A percentile compares a stretch with the other conserved stretches of the same genome.
These are phyloP conservation scores for Nidula microcarpa DNA, from an alignment of 768 basidiomycete species.

Conservation along the genomic window DNA sequence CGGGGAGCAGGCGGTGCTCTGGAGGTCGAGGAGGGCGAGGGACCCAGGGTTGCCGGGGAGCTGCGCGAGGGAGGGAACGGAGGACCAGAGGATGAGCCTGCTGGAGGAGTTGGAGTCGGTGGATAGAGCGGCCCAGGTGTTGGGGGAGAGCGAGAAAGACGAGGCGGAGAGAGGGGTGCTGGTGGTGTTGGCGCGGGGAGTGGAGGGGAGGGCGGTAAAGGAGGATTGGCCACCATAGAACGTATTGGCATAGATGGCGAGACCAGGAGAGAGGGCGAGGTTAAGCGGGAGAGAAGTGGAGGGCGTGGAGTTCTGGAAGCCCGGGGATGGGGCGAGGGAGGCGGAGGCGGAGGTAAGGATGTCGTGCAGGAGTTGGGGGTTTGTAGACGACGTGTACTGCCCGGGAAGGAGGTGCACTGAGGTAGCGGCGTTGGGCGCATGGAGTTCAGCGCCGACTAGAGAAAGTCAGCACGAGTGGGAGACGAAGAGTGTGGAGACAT, in stretches of 20 bases:
- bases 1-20: conserved; percentile 73
- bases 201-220: conserved; percentile 52
- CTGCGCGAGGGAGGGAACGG: conserved; percentile 32
- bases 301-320: conserved; percentile 54
- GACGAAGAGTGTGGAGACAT: conserved; percentile 9
- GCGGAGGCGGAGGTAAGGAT: conserved; percentile 64
- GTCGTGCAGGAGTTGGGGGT: conserved; percentile 68
- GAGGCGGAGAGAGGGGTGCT: conserved; percentile 49
- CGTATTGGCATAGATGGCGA: conserved; percentile 59
- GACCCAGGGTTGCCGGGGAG: conserved; percentile 11
- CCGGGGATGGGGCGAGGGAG: conserved; percentile 52
- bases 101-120: conserved; percentile 31
- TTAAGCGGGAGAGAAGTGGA: conserved; percentile 59
- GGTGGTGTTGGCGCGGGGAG: conserved; percentile 33
- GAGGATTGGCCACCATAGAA: conserved; percentile 65
- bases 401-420: conserved; percentile 70
- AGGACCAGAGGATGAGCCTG: conserved; percentile 45
- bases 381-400: conserved; percentile 68
- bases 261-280: conserved; percentile 61
- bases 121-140: conserved; percentile 65
- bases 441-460: conserved; percentile 68
- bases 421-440: conserved; percentile 41
- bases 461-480: conserved; percentile 6
- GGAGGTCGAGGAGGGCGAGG: conserved; percentile 64
- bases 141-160: conserved; percentile 67